phyloP scores from a whole-genome alignment of 108 stramenopile genomes.

The Parietichytrium sp. region DNA sequence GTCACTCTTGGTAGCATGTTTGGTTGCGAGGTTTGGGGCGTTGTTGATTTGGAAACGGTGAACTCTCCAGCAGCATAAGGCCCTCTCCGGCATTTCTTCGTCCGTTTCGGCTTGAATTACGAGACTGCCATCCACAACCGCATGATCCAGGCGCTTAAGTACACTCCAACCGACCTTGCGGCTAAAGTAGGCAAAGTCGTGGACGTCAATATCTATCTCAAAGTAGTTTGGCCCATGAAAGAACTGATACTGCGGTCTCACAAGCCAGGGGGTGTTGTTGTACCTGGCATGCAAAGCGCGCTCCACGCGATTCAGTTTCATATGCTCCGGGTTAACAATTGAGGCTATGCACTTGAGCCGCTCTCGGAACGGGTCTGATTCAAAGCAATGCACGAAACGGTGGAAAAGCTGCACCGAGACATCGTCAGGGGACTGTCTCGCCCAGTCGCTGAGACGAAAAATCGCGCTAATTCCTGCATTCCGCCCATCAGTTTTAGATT shows the following conservation, averaged over 20 bases:
- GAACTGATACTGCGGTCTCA: background rate
- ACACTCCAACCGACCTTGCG: constrained; percentile 4
- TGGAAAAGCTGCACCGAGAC: background rate
- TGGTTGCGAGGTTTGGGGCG: background rate
- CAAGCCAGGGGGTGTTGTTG: background rate
- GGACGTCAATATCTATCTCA: background rate
- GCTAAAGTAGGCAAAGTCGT: background rate
- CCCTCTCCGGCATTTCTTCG: background rate
- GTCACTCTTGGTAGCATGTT: no score
- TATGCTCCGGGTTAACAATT: background rate
- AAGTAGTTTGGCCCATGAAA: background rate
- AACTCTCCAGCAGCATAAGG: background rate
- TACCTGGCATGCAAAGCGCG: background rate
- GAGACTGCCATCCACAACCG: background rate
- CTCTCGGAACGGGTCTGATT: background rate
- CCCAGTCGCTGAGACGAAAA: constrained; percentile 4
- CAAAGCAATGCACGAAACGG: constrained; percentile 9
- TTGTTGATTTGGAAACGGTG: background rate
- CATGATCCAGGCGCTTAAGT: background rate
- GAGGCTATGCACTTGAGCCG: background rate
- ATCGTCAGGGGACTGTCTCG: background rate
- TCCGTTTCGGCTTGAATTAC: background rate
- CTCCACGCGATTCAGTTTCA: background rate
- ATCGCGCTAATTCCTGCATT: background rate
- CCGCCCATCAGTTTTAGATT: background rate